Base-by-base conservation (phyloP, 805 yeast species). In the Blastobotrys americana region DNA sequence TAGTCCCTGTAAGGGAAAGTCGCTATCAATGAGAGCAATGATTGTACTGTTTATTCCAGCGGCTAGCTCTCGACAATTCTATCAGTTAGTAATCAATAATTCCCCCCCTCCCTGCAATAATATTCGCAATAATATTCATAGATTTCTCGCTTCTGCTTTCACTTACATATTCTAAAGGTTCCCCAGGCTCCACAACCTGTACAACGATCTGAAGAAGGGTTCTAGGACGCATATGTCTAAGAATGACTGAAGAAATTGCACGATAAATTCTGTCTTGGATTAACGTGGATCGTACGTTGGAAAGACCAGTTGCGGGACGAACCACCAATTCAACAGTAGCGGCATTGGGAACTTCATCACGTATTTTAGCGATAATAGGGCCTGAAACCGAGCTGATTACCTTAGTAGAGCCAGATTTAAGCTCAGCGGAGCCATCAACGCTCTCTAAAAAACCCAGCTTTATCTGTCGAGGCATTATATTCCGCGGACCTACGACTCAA, bases 361-460 rank as follows among this genome's bases (percentile, higher is more conserved):
- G 75, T 10, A 77, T 64, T 59, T 81, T 82, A 8, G 86, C 80
- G 56, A 90, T 97, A 23, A 90, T 74, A 0, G 98, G 98, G 0
- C 98, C 98, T 1, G 89, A 75, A 1, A 90, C 89, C 0, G 96
- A 79, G 36, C 82, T 77, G 2, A 89, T 64, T 2, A 84, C 79
- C 45, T 74, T 74, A 1, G 83, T 76, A 15, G 61, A 61, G 1
- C 74, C 77, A n/a, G 66, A 59, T 13, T 65, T 59, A 45, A 80
- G 68, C 19, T 73, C 73, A 1, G 90, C 80, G 1, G 95, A 84
- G 1, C 97, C 97, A 60, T 87, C 96, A 2, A 82, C 90, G 50
- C 78, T 74, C 44, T 67, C 65, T 39, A 86, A 63, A 3, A 68
- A 50, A 3, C 65, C 63, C 17, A 45, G 17, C 15, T 42, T 41